phyloP scores from a whole-genome alignment of 2,329 filamentous ascomycete genomes.

The Xylariaceae sp. region DNA sequence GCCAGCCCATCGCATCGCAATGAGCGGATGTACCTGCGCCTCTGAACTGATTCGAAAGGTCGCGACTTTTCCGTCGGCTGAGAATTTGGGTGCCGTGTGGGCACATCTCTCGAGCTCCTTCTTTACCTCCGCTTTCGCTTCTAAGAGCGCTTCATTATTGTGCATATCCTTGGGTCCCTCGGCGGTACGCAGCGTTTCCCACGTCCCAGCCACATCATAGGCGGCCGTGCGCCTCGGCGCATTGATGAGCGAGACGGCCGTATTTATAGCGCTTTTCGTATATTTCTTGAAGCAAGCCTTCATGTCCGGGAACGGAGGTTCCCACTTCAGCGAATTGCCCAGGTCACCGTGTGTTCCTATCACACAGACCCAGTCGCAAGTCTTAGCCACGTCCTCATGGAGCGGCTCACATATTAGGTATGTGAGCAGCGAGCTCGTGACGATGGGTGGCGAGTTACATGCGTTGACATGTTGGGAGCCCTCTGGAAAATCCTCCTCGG shows the following conservation, averaged over 20 bases:
- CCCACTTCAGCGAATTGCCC: conserved; percentile 60
- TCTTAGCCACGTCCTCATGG: conserved; percentile 43
- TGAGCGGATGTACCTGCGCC: conserved; percentile 61
- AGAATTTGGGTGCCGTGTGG: conserved; percentile 59
- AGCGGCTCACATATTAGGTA: conserved; percentile 58
- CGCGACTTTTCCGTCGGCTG: conserved; percentile 55
- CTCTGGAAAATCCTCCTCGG: conserved; percentile 51
- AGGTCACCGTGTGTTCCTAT: conserved; percentile 64
- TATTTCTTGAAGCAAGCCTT: conserved; percentile 52
- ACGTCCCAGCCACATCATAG: conserved; percentile 56
- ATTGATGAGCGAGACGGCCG: conserved; percentile 59
- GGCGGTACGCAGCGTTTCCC: conserved; percentile 51
- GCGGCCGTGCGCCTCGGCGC: conserved; percentile 57
- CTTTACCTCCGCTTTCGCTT: conserved; percentile 54
- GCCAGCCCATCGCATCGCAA: conserved; percentile 62
- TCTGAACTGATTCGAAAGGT: conserved; percentile 56
- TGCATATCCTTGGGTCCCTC: conserved; percentile 48
- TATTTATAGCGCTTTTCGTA: conserved; percentile 57
- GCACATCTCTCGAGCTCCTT: conserved; percentile 57
- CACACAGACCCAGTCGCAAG: conserved; percentile 57
- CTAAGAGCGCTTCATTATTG: conserved; percentile 42
- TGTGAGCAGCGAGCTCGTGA: conserved; percentile 58
- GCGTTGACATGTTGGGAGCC: conserved; percentile 53
- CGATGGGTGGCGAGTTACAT: conserved; percentile 59
- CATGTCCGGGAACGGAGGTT: conserved; percentile 63